Conservation (phyloP, 768 basidiomycete species). For the Kwoniella dejecticola region DNA sequence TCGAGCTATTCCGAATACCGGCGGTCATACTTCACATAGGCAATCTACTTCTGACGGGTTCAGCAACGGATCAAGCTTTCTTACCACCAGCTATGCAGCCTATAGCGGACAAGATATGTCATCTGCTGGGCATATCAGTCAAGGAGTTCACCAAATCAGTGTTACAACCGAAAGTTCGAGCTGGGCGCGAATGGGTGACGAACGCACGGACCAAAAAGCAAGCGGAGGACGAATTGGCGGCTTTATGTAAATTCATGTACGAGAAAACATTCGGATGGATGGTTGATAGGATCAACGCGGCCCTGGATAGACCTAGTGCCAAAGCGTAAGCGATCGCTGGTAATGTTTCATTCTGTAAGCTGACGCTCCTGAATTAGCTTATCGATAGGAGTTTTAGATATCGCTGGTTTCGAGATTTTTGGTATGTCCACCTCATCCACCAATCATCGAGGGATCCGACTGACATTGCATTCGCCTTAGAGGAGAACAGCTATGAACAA, state of each 20-base stretch:
- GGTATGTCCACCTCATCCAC: conserved; percentile 29
- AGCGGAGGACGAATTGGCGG: conserved; percentile 85
- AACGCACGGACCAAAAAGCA: conserved; percentile 89
- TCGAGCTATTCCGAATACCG: conserved; percentile 89
- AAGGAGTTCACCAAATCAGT: conserved; percentile 86
- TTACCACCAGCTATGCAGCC: conserved; percentile 60
- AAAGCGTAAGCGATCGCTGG: conserved; percentile 68
- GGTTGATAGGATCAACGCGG: conserved; percentile 92
- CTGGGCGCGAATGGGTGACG: conserved; percentile 94
- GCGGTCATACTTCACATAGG: conserved; percentile 94
- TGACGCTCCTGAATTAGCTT: conserved; percentile 35
- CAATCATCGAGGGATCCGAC: neutral
- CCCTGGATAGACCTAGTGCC: conserved; percentile 81
- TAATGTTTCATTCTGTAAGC: too few relatives aligned
- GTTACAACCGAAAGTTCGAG: conserved; percentile 83
- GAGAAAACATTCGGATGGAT: conserved; percentile 94
- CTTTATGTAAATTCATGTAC: conserved; percentile 92
- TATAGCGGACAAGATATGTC: conserved; percentile 67
- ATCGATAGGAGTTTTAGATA: conserved; percentile 98
- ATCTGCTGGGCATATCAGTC: conserved; percentile 83
- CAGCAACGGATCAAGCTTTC: conserved; percentile 76
- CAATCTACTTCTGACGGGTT: conserved; percentile 79
- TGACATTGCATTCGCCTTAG: too few relatives aligned
- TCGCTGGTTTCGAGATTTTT: conserved; percentile 95
- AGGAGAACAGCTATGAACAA: conserved; percentile 90